Evolutionary conservation across 176 grass and related monocot species (phyloP), one percentile per base, ranked within the genome.

Genomic region (Thalia dealbata): DNA sequence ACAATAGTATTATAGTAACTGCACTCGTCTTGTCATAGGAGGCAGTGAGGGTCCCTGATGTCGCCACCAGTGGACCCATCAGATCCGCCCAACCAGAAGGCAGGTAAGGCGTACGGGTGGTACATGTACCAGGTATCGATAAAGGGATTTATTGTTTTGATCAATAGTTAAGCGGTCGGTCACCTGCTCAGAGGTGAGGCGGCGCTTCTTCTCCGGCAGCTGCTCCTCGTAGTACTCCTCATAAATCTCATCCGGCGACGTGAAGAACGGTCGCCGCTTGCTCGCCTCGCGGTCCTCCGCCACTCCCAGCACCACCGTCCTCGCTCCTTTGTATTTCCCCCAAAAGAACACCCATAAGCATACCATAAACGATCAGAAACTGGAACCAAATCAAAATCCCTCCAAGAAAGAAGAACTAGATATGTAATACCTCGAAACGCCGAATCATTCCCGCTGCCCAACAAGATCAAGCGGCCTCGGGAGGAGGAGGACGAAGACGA

Each of bases 151-250:
- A 48, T 48, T 44, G 6, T 13, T 48, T 8, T 64, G 14, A 6
- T 7, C 15, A 29, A 3, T 29, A 4, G 24, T 35, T 24, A 16
- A 30, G 27, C 0, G 61, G 29, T 28, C 2, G 8, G 3, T 35
- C 45, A 96, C 93, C 87, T 96, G 92, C 74, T 96, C 89, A 42
- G 84, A 19, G 61, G 92, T 92, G 67, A 96, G 89, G 21, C 92
- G 92, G 9, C 92, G 89, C 84, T 96, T 96, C 78, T 89, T 96
- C 76, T 92, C 92, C 41, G 77, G 78, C 42, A 79, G 81, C 77
- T 91, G 89, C 73, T 96, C 92, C 64, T 96, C 92, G 86, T 96
- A 96, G 86, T 92, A 96, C 79, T 96, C 92, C 56, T 96, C 89
- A 14, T 88, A 59, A 24, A 96, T 72, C 67, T 96, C 92, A 64